These are phyloP conservation scores for Phyllosticta citribraziliensis DNA, from an alignment of 2,329 filamentous ascomycete genomes.

Conservation along the genomic window DNA sequence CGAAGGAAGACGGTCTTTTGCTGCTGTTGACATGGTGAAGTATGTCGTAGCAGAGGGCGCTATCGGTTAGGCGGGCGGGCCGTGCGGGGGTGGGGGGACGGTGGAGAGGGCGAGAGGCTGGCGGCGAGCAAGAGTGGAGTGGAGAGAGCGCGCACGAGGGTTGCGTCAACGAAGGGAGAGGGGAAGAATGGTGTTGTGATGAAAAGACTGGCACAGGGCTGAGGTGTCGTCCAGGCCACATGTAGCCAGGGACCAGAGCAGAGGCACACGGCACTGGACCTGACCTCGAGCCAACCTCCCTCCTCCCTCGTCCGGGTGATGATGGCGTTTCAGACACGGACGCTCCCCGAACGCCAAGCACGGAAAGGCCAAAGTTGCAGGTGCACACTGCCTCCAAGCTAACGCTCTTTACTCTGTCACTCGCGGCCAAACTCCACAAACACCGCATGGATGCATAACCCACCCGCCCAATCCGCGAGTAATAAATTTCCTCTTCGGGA, in stretches of 20 bases:
- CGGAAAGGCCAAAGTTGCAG: background rate
- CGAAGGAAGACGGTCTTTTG: background rate
- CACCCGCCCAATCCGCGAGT: constrained; percentile 1
- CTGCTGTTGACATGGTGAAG: background rate
- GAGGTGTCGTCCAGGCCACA: background rate
- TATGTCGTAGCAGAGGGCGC: background rate
- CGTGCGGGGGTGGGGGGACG: background rate
- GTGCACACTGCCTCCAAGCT: background rate
- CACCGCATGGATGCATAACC: constrained; percentile 10
- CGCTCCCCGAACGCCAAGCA: background rate
- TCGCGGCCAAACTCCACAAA: constrained; percentile 3
- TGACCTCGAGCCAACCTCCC: no score
- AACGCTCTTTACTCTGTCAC: constrained; percentile 1
- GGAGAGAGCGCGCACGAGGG: background rate
- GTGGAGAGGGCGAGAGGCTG: background rate
- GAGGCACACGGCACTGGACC: background rate
- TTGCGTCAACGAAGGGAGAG: background rate
- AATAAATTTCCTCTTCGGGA: background rate
- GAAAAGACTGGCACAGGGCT: background rate
- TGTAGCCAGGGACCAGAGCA: background rate
- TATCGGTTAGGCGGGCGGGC: background rate
- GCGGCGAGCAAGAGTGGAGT: background rate
- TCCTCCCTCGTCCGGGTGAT: background rate
- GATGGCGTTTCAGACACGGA: background rate
- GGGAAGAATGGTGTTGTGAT: background rate